Percentiles rank a stretch among this genome's conserved stretches.
Evolutionary conservation across 176 grass and related monocot species (phyloP).

Genomic region (Neostapfia colusana): DNA sequence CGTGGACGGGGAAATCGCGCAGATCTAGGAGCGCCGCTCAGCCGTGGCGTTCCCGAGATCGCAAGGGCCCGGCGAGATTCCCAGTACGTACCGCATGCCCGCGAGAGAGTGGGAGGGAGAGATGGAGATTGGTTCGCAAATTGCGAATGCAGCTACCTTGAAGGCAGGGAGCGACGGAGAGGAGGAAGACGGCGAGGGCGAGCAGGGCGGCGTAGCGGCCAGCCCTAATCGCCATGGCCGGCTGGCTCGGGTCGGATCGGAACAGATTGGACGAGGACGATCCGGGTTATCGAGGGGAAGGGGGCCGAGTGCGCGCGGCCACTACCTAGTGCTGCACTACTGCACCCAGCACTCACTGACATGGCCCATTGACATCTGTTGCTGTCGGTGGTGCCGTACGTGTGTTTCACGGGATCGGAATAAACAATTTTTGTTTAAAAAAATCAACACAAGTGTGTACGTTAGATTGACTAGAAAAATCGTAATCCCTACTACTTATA

Average conservation of each 20-base stretch:
- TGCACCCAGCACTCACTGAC: constrained; percentile 13
- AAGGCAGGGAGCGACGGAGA: constrained; percentile 49
- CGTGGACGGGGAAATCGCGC: not conserved
- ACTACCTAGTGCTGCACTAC: constrained; percentile 18
- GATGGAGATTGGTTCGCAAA: not conserved
- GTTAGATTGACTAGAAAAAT: too few species aligned
- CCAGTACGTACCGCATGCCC: not conserved
- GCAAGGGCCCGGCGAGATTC: not conserved
- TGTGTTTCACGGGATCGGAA: not conserved
- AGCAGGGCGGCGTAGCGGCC: constrained; percentile 57
- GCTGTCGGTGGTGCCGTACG: constrained; percentile 11
- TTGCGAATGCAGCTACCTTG: constrained; percentile 51
- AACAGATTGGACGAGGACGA: not conserved
- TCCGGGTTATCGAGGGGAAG: not conserved
- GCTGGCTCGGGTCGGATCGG: constrained; percentile 50
- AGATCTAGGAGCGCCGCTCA: constrained; percentile 30
- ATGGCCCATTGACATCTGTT: constrained; percentile 2
- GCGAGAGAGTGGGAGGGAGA: not conserved
- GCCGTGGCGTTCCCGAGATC: constrained; percentile 19
- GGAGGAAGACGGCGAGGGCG: constrained; percentile 16
- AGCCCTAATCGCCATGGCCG: constrained; percentile 93
- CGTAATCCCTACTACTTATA: too few species aligned
- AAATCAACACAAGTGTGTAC: too few species aligned
- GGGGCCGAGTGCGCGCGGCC: not conserved
- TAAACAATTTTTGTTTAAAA: not conserved